A percentile compares a stretch with the other conserved stretches of the same genome.
Evolutionary conservation across 225 moss, liverwort and hornwort species (phyloP).

Genomic region (Pseudisothecium myosuroides): DNA sequence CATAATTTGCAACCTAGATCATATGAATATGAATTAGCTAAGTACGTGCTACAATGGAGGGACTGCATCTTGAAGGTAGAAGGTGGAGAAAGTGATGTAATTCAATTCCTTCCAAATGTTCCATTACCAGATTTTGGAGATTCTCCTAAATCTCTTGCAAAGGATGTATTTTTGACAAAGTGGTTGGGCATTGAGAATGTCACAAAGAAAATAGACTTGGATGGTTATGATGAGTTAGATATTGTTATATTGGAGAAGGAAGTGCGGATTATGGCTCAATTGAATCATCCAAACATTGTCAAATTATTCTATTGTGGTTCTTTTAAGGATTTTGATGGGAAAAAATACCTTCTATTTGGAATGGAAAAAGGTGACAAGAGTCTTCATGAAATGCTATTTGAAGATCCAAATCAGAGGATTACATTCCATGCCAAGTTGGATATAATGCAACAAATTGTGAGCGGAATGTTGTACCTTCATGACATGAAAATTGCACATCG

Average conservation of each 20-base stretch:
- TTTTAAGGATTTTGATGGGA: rapidly evolving
- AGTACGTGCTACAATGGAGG: neutral
- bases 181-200: neutral
- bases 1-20: rapidly evolving
- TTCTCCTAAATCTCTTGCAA: rapidly evolving
- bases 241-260: neutral
- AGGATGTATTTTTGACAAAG: neutral
- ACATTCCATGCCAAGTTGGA: neutral
- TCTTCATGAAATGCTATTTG: neutral
- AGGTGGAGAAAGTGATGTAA: neutral
- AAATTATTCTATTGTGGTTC: neutral
- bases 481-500: neutral
- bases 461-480: neutral
- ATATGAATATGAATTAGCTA: neutral
- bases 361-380: neutral
- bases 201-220: neutral
- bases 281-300: neutral
- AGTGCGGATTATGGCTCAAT: neutral
- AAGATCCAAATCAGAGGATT: neutral
- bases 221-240: rapidly evolving
- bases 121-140: rapidly evolving
- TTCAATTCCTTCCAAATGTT: neutral
- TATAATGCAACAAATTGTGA: neutral
- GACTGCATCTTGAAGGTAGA: neutral
- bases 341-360: neutral